These are phyloP conservation scores for Tulasnella calospora DNA, from an alignment of 768 basidiomycete species.

Conservation along the genomic window DNA sequence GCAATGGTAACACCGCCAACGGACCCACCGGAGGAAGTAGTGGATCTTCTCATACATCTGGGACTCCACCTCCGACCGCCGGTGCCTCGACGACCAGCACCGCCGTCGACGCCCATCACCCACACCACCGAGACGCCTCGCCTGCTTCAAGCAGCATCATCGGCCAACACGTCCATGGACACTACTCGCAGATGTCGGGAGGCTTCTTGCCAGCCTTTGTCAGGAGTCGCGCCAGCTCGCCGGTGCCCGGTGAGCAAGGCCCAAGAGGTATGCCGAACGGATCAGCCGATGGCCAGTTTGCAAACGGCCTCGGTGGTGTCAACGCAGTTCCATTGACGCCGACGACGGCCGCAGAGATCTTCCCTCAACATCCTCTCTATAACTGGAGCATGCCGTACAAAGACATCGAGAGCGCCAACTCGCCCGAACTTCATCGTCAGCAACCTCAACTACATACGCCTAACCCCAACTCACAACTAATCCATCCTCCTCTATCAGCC, in stretches of 20 bases:
- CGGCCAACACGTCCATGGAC: slow-evolving; percentile 18
- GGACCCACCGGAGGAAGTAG: slow-evolving; percentile 16
- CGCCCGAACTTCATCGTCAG: slow-evolving; percentile 6
- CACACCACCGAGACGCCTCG: neutral
- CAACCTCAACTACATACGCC: slow-evolving; percentile 36
- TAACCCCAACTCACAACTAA: slow-evolving; percentile 27
- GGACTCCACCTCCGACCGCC: slow-evolving; percentile 16
- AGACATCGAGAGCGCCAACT: slow-evolving; percentile 48
- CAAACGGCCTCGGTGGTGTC: neutral
- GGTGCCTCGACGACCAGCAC: slow-evolving; percentile 6
- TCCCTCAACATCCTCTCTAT: slow-evolving; percentile 60
- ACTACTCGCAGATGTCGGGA: slow-evolving; percentile 18
- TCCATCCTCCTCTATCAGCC: slow-evolving; percentile 57
- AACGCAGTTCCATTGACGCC: slow-evolving; percentile 17
- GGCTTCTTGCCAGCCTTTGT: slow-evolving; percentile 22
- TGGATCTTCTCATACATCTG: neutral
- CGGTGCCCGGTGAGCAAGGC: slow-evolving; percentile 19
- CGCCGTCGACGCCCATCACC: neutral
- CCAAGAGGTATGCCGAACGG: neutral
- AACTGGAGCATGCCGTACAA: slow-evolving; percentile 60
- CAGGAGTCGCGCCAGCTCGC: slow-evolving; percentile 17
- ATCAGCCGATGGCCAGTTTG: neutral
- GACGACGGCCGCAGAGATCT: slow-evolving; percentile 31
- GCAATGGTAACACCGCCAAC: slow-evolving; percentile 12
- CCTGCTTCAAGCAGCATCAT: neutral